A percentile compares a stretch with the other conserved stretches of the same genome.
phyloP scores from a whole-genome alignment of 495 filamentous ascomycete genomes.

The Neurospora hispaniola region DNA sequence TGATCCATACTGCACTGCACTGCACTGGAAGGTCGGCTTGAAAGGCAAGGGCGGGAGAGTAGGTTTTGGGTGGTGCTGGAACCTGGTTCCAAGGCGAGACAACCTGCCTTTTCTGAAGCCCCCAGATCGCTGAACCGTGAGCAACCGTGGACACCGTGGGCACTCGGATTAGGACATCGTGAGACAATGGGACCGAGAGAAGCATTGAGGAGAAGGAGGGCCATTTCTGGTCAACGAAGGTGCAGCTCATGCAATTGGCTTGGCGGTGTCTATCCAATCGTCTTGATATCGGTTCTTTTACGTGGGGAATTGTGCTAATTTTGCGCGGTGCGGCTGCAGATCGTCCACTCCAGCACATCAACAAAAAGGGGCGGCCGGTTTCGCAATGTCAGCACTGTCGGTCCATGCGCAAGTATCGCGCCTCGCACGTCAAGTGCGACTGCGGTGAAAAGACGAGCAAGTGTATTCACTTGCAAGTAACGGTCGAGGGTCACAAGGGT shows the following conservation, averaged over 20 bases:
- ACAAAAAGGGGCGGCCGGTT: slow-evolving; percentile 96
- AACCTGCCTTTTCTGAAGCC: background rate
- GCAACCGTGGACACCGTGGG: background rate
- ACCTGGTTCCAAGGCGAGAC: background rate
- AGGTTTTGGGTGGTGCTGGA: background rate
- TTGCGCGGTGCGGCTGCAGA: slow-evolving; percentile 42
- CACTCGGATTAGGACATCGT: background rate
- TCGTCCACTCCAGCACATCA: slow-evolving; percentile 87
- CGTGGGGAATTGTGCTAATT: background rate
- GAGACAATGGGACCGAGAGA: background rate
- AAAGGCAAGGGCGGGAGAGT: background rate
- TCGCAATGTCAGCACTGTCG: slow-evolving; percentile 98
- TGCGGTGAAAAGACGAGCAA: slow-evolving; percentile 85
- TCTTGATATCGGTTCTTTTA: background rate
- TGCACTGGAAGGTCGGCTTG: background rate
- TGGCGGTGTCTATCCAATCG: background rate
- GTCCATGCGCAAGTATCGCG: slow-evolving; percentile 90
- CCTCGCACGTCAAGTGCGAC: slow-evolving; percentile 92
- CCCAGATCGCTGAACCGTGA: background rate
- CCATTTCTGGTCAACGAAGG: background rate
- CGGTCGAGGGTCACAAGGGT: slow-evolving; percentile 45
- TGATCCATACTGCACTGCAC: background rate
- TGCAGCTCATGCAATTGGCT: background rate
- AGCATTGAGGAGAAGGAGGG: background rate
- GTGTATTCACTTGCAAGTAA: slow-evolving; percentile 50